Evolutionary conservation across 306 rosid species (phyloP), one percentile per base, ranked within the genome.

Genomic region (Heteromeles arbutifolia): DNA sequence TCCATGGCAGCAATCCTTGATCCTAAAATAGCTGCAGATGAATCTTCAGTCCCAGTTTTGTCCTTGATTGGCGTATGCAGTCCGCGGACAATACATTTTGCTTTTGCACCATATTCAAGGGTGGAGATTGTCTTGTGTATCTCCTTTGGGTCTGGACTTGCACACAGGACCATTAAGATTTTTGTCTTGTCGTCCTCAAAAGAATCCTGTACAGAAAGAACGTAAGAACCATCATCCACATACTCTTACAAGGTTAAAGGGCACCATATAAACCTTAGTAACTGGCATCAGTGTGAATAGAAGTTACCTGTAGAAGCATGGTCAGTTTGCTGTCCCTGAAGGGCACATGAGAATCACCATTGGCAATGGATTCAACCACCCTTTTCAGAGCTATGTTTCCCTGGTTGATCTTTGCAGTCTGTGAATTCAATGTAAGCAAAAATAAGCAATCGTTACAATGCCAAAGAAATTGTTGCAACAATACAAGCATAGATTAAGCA

Each of bases 241-340:
- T 56, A 68, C 32, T 59, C 54, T 5, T 19, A 70, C 29, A 63
- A 74, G 75, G 75, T 39, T 64, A 41, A 34, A 74, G 54, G 58
- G 59, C 75, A 44, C 61, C 24, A 79, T 26, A 67, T 79, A 50
- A 75, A 67, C 21, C 63, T 31, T 25, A 48, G 21, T 25, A 70
- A 71, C 29, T 74, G 66, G 70, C 73, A 54, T 29, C 65, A 76
- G 29, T 61, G 71, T 26, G 45, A 70, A 79, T 21, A 2, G 37
- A 50, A 63, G 12, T 78, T 77, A 92, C 99, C 99, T 96, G 99
- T 80, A 96, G 91, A 87, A 96, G 99, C 99, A 96, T 96, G 52
- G 99, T 96, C 75, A 96, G 89, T 87, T 96, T 96, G 83, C 99
- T 96, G 91, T 96, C 98, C 77, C 99, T 89, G 32, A 96, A 96